Conservation (phyloP, 352 stramenopile species). For the Pythium aristosporum region DNA sequence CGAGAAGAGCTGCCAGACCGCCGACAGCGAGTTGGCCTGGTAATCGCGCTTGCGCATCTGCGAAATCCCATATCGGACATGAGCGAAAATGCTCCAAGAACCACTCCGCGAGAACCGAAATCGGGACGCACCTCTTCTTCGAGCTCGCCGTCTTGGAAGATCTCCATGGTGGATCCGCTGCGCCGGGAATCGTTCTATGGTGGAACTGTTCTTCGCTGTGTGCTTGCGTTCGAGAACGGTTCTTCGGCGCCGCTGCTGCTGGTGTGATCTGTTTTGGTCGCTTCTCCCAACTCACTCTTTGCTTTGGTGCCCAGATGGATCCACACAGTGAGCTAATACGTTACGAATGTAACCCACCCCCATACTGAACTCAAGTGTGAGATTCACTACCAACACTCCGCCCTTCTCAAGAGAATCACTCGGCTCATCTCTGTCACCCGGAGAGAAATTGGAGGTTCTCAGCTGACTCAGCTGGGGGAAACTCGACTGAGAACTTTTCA, state of each 20-base stretch:
- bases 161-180: constrained; percentile 50
- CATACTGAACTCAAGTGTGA: constrained; percentile 6
- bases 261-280: background rate
- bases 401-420: no score
- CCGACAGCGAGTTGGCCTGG: constrained; percentile 48
- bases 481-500: no score
- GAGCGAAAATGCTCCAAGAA: background rate
- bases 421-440: no score
- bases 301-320: constrained; percentile 2
- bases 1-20: constrained; percentile 72
- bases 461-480: no score
- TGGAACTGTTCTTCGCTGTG: background rate
- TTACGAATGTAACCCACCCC: background rate
- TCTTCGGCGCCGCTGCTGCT: background rate
- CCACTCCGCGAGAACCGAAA: background rate
- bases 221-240: background rate
- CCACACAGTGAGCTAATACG: background rate
- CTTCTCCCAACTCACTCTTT: background rate
- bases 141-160: constrained; percentile 78
- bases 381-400: no score
- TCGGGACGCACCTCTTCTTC: constrained; percentile 57
- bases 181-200: background rate
- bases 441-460: no score
- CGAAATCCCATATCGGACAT: background rate
- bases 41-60: constrained; percentile 64